phyloP scores from a whole-genome alignment of 2,329 filamentous ascomycete species.

The Penicillium hesseltinei region DNA sequence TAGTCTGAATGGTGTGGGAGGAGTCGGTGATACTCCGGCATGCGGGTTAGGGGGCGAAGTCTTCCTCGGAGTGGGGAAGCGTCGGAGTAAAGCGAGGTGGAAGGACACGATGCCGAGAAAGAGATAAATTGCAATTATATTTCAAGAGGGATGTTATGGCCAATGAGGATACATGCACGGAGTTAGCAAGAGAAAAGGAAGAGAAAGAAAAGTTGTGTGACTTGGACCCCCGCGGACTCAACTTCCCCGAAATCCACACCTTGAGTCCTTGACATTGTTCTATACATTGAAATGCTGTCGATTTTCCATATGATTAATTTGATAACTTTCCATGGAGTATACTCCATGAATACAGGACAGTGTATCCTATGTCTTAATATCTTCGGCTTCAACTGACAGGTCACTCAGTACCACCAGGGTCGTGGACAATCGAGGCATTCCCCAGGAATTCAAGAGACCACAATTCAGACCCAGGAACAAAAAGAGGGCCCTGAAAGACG shows the following conservation, averaged over 20 bases:
- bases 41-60: conserved; percentile 20
- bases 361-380: not conserved
- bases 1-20: not conserved
- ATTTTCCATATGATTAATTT: not conserved
- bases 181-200: not conserved
- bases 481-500: not conserved
- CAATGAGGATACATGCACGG: not conserved
- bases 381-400: not conserved
- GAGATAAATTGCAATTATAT: not conserved
- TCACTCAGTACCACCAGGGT: not conserved
- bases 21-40: conserved; percentile 25
- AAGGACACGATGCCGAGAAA: not conserved
- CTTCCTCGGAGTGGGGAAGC: conserved; percentile 14
- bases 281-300: not conserved
- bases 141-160: not conserved
- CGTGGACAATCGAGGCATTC: not conserved
- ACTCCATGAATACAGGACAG: not conserved
- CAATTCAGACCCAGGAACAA: not conserved
- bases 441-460: not conserved
- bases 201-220: not conserved
- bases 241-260: conserved; percentile 1
- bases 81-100: not conserved
- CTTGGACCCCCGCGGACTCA: not conserved
- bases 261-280: not conserved
- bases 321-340: not conserved